These are phyloP conservation scores for Murraya paniculata DNA, from an alignment of 345 rosid species.

Conservation along the genomic window DNA sequence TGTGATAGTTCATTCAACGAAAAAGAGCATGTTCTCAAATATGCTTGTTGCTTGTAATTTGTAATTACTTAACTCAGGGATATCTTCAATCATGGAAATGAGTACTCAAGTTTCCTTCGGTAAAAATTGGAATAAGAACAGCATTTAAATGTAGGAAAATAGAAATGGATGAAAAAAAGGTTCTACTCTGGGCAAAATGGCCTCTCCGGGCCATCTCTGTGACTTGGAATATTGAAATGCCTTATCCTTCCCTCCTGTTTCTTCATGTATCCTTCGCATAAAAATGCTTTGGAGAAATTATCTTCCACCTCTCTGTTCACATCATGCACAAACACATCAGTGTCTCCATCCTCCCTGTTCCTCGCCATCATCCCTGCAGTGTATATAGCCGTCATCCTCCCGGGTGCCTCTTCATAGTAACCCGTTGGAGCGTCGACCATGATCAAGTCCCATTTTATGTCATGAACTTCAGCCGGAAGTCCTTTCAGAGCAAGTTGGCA, in stretches of 20 bases:
- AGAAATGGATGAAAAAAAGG: not conserved
- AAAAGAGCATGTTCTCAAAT: not conserved
- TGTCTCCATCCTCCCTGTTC: constrained; percentile 63
- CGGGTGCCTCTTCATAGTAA: constrained; percentile 75
- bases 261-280: constrained; percentile 72
- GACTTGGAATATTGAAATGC: constrained; percentile 84
- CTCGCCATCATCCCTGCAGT: constrained; percentile 92
- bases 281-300: constrained; percentile 63
- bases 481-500: constrained; percentile 86
- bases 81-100: not conserved
- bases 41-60: not conserved
- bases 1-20: not conserved
- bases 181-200: constrained; percentile 64
- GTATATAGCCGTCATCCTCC: constrained; percentile 84
- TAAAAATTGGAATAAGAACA: not conserved
- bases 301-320: constrained; percentile 76
- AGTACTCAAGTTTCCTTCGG: not conserved
- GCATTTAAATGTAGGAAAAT: not conserved
- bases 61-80: not conserved
- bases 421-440: constrained; percentile 94
- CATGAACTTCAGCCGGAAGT: constrained; percentile 72
- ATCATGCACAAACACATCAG: constrained; percentile 85
- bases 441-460: constrained; percentile 70
- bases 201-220: constrained; percentile 38
- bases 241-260: constrained; percentile 76